Evolutionary conservation across 768 basidiomycete genomes (phyloP).

Genomic region (Pleurotus djamor): DNA sequence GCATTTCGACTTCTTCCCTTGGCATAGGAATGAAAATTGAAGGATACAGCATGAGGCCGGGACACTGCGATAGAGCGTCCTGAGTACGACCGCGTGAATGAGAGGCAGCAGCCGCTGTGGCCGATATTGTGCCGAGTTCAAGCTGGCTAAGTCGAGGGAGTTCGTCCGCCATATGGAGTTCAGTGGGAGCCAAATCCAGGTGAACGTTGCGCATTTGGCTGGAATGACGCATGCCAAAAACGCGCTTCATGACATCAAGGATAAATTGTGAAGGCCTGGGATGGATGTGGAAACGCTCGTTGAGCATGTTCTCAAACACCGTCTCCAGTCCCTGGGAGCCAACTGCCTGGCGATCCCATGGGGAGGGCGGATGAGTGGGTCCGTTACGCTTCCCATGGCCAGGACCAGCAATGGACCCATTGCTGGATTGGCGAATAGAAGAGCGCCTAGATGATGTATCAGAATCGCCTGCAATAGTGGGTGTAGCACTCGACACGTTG

Average conservation of each 20-base stretch:
- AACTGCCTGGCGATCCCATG: slow-evolving; percentile 25
- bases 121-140: not conserved
- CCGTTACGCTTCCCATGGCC: not conserved
- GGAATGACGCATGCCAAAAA: slow-evolving; percentile 28
- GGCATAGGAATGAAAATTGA: slow-evolving; percentile 39
- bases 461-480: slow-evolving; percentile 2
- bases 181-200: slow-evolving; percentile 39
- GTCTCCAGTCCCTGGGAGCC: slow-evolving; percentile 33
- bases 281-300: slow-evolving; percentile 31
- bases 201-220: slow-evolving; percentile 29
- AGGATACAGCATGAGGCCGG: slow-evolving; percentile 44
- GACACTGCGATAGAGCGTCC: slow-evolving; percentile 31
- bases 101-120: not conserved
- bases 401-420: not conserved
- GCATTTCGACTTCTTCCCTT: slow-evolving; percentile 44
- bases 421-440: not conserved
- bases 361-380: not conserved
- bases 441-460: not conserved
- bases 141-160: not conserved
- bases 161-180: slow-evolving; percentile 6
- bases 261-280: slow-evolving; percentile 33
- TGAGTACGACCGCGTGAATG: not conserved
- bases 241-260: slow-evolving; percentile 22
- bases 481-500: not conserved
- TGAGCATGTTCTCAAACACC: slow-evolving; percentile 43